Evolutionary conservation across 768 basidiomycete species (phyloP), one percentile per base, ranked within the genome.

Genomic region (Lactifluus rugatus): DNA sequence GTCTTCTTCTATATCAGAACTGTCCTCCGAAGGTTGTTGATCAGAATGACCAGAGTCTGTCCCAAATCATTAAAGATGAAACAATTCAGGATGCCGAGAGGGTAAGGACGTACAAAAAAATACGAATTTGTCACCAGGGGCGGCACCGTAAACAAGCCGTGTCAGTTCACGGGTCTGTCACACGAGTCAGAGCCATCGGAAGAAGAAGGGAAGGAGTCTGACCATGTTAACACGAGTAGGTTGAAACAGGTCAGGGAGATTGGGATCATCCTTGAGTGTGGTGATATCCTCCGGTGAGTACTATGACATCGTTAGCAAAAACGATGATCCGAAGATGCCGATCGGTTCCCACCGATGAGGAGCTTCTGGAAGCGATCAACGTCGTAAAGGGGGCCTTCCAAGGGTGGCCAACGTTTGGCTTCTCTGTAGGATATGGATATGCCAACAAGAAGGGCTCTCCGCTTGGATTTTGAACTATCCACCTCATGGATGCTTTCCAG

Each of bases 31-130:
- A 0, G 47, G 7, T 19, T 61, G 52, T 37, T 68, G 68, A n/a
- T 62, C 65, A 1, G 66, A 65, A 26, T 69, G 67, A 1, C 68
- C 68, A 3, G 66, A 64, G 25, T 61, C 68, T 69, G 28, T 9
- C 37, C 23, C 11, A n/a, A 37, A 46, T 7, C 21, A 19, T n/a
- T n/a, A 17, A 17, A 6, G 31, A 6, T 50, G 21, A 54, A 23
- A 3, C 13, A n/a, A 10, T 11, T 16, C 21, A 5, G 2, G 3
- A 56, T 13, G 37, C 28, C 10, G 21, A 5, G 14, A 17, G 13
- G 31, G 16, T 7, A 17, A 4, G n/a, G 19, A n/a, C n/a, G 53
- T 32, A 70, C 69, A 70, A 23, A 66, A 54, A 28, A 70, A 68
- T 8, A 52, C 59, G 14, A 67, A 62, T 23, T 25, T 59, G 47